Evolutionary conservation across 768 basidiomycete species (phyloP).

Genomic region (Saitozyma sp.): DNA sequence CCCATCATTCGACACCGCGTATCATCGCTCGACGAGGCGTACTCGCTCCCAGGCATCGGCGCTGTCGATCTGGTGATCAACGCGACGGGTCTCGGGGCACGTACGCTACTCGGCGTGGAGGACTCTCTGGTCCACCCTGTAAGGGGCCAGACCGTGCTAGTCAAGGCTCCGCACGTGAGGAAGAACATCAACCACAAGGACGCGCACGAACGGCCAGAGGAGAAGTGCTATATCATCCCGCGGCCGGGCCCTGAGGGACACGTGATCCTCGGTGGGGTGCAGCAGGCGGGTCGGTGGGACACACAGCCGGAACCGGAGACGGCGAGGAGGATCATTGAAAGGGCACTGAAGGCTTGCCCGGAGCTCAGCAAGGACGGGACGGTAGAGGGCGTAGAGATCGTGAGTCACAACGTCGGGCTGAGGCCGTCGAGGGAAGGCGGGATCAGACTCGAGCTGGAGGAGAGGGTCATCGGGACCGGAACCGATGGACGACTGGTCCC

Average conservation of each 20-base stretch:
- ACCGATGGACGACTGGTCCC: constrained; percentile 19
- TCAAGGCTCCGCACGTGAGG: constrained; percentile 58
- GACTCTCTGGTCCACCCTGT: constrained; percentile 73
- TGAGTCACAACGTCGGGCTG: constrained; percentile 63
- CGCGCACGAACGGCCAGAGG: neutral
- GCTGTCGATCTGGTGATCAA: constrained; percentile 60
- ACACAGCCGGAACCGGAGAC: constrained; percentile 58
- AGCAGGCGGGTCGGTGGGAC: constrained; percentile 57
- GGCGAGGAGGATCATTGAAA: constrained; percentile 55
- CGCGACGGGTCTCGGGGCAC: constrained; percentile 64
- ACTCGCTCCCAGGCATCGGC: constrained; percentile 52
- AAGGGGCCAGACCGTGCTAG: constrained; percentile 78
- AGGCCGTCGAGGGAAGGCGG: constrained; percentile 63
- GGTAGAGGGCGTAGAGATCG: constrained; percentile 55
- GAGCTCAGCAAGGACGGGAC: constrained; percentile 55
- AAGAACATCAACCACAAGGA: too few species aligned
- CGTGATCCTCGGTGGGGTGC: constrained; percentile 63
- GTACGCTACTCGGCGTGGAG: constrained; percentile 75
- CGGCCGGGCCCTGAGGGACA: constrained; percentile 57
- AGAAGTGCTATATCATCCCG: constrained; percentile 62
- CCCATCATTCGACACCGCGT: constrained; percentile 57
- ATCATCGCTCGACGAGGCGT: constrained; percentile 58
- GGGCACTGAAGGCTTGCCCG: constrained; percentile 51
- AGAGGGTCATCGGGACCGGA: constrained; percentile 34
- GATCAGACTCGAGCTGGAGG: constrained; percentile 61